Conservation (phyloP, 2,329 filamentous ascomycete genomes). For the Thelonectria blattea region DNA sequence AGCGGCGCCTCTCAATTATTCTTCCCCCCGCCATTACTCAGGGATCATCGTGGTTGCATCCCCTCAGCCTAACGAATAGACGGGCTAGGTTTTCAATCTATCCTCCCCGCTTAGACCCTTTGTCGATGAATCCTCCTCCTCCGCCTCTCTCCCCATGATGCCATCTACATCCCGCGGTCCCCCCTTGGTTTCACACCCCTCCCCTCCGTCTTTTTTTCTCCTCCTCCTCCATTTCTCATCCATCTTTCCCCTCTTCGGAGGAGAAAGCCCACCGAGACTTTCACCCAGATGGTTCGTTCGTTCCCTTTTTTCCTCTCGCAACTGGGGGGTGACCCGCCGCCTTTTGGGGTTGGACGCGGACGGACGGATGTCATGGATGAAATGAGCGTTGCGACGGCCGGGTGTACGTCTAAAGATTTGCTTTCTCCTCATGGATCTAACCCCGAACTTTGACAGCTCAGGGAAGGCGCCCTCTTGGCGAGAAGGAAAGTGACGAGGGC, state of each 20-base stretch:
- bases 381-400: background rate
- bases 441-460: background rate
- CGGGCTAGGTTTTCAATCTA: background rate
- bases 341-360: slow-evolving; percentile 23
- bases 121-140: background rate
- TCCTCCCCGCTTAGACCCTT: background rate
- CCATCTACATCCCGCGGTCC: background rate
- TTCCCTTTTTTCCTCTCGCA: background rate
- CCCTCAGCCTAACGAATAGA: background rate
- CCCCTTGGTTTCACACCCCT: background rate
- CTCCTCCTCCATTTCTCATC: background rate
- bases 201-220: background rate
- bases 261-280: background rate
- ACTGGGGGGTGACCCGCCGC: slow-evolving; percentile 13
- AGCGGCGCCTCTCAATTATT: background rate
- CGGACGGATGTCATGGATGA: slow-evolving; percentile 29
- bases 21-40: background rate
- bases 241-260: background rate
- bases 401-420: slow-evolving; percentile 5
- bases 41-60: slow-evolving; percentile 2
- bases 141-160: background rate
- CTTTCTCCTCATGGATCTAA: background rate
- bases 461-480: slow-evolving; percentile 10
- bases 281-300: slow-evolving; percentile 26
- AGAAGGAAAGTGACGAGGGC: too few species aligned